Percentiles rank a stretch among this genome's conserved stretches.
Conservation (phyloP, 495 filamentous ascomycete species). For the Xylaria telfairii region DNA sequence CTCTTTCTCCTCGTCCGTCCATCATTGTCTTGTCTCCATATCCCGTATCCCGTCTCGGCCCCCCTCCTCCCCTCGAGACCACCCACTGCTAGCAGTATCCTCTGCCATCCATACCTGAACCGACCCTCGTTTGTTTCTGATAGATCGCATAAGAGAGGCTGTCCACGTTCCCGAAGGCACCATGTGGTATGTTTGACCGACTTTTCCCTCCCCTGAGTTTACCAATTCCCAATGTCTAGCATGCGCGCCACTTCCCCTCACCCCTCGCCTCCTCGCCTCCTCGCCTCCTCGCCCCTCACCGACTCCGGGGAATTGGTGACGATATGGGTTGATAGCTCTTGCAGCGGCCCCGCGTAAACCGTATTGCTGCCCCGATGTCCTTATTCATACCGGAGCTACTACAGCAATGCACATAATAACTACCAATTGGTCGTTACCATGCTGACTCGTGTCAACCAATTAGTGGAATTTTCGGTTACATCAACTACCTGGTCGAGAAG, state of each 20-base stretch:
- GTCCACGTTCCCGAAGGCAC: conserved; percentile 19
- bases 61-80: neutral
- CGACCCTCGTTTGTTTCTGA: neutral
- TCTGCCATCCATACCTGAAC: neutral
- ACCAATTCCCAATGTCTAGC: neutral
- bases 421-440: conserved; percentile 3
- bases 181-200: conserved; percentile 27
- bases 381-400: neutral
- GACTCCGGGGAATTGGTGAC: neutral
- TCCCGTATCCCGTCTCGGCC: neutral
- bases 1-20: conserved; percentile 3
- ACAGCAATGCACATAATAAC: neutral
- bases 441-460: conserved; percentile 34
- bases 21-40: neutral
- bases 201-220: conserved; percentile 8
- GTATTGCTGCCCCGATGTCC: neutral
- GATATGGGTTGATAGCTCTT: conserved; percentile 4
- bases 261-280: neutral
- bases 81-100: neutral
- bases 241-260: neutral
- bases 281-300: conserved; percentile 14
- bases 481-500: conserved; percentile 92
- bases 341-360: neutral
- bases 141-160: conserved; percentile 17
- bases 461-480: conserved; percentile 99